Evolutionary conservation across 371 early-diverging fungal genomes (phyloP).

Genomic region (Lichtheimia ornata): DNA sequence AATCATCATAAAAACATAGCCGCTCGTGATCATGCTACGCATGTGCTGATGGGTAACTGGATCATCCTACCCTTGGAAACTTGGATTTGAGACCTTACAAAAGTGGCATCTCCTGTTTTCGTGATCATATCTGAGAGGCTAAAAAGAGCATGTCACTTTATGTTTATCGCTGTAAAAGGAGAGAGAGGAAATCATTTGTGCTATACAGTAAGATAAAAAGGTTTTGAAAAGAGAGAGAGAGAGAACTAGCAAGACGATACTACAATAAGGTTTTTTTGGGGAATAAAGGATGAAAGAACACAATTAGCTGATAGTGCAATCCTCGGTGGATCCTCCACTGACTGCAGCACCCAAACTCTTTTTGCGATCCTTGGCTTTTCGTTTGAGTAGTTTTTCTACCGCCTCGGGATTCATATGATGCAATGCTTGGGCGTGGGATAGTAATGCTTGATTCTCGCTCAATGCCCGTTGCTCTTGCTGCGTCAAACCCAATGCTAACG

Average conservation of each 20-base stretch:
- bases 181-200: no score
- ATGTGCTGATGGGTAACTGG: no score
- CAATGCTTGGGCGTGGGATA: constrained; percentile 31
- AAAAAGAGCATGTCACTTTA: no score
- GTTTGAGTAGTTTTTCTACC: constrained; percentile 20
- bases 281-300: not conserved
- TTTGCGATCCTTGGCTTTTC: constrained; percentile 16
- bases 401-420: constrained; percentile 21
- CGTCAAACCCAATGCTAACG: constrained; percentile 33
- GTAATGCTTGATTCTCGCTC: constrained; percentile 32
- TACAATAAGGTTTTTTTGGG: not conserved
- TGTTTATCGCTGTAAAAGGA: no score
- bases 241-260: not conserved
- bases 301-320: constrained; percentile 25
- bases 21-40: no score
- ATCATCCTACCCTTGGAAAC: no score
- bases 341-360: constrained; percentile 6
- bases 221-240: not conserved
- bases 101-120: no score
- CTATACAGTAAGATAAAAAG: not conserved
- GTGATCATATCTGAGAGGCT: no score
- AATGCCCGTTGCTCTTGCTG: constrained; percentile 37
- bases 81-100: no score
- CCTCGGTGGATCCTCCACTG: constrained; percentile 15
- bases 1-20: no score